These are phyloP conservation scores for Bimuria novae-zelandiae DNA, from an alignment of 2,329 filamentous ascomycete species.

Conservation along the genomic window DNA sequence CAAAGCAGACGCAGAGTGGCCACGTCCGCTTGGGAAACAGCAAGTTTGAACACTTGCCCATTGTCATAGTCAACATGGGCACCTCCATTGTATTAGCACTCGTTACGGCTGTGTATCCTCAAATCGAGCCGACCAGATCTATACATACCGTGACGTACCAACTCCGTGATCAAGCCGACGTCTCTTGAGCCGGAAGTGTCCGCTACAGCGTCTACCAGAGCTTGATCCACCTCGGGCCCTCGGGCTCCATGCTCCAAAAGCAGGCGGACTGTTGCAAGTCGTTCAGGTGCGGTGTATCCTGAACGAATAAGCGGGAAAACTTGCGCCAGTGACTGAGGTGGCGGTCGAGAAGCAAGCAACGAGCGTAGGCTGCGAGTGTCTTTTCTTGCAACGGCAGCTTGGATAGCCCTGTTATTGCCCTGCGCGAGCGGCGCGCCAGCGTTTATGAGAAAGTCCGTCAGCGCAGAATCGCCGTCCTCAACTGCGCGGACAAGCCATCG, in stretches of 20 bases:
- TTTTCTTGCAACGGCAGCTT: conserved; percentile 28
- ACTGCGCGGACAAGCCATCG: conserved; percentile 34
- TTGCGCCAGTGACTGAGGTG: conserved; percentile 26
- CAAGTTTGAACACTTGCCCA: conserved; percentile 31
- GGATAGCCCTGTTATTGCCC: conserved; percentile 23
- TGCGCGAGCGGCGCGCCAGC: conserved; percentile 31
- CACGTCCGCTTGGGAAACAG: conserved; percentile 35
- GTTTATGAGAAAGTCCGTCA: conserved; percentile 35
- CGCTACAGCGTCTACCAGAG: conserved; percentile 33
- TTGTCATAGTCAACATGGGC: conserved; percentile 31
- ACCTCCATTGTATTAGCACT: background rate
- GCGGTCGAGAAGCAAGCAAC: conserved; percentile 28
- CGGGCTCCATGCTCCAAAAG: conserved; percentile 33
- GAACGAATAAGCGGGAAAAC: conserved; percentile 28
- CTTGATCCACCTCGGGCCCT: conserved; percentile 35
- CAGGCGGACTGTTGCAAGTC: conserved; percentile 26
- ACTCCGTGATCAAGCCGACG: conserved; percentile 29
- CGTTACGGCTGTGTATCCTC: background rate
- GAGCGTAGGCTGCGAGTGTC: conserved; percentile 26
- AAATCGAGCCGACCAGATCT: background rate
- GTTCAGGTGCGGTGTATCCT: conserved; percentile 25
- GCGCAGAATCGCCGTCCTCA: conserved; percentile 32
- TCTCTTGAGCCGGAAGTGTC: conserved; percentile 33
- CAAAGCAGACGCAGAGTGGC: conserved; percentile 33
- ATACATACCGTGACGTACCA: conserved; percentile 24